Evolutionary conservation across 176 grass and related monocot species (phyloP).

Genomic region (Oropetium thomaeum): DNA sequence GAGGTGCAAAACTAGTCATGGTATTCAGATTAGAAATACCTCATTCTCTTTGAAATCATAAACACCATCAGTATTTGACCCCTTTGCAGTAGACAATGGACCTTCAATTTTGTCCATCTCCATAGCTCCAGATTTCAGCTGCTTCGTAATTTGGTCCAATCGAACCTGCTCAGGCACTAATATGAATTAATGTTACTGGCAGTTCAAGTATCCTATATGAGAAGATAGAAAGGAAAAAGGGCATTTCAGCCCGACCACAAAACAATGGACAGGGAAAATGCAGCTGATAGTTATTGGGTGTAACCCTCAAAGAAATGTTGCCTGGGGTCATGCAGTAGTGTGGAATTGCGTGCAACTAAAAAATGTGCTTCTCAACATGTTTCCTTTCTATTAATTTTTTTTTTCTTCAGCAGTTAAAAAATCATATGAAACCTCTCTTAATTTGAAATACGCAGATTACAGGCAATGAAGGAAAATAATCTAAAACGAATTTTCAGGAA

Average conservation of each 20-base stretch:
- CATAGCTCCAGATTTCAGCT: conserved; percentile 54
- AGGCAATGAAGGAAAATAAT: background rate
- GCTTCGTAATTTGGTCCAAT: conserved; percentile 84
- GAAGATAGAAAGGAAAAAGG: no score
- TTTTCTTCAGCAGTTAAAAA: conserved; percentile 1
- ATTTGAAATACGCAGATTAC: conserved; percentile 14
- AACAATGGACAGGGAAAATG: background rate
- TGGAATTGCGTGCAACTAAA: conserved; percentile 10
- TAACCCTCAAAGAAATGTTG: no score
- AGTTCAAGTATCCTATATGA: conserved; percentile 63
- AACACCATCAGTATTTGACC: conserved; percentile 35
- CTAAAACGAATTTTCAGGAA: background rate
- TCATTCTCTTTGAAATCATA: conserved; percentile 44
- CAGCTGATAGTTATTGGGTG: background rate
- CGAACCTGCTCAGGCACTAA: conserved; percentile 82
- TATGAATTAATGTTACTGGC: conserved; percentile 78
- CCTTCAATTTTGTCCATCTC: conserved; percentile 45
- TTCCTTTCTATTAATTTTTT: conserved; percentile 5
- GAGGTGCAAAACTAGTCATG: background rate
- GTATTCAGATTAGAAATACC: conserved; percentile 43
- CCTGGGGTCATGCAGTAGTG: no score
- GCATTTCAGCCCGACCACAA: conserved; percentile 6
- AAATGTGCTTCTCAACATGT: background rate
- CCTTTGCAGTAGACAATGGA: conserved; percentile 38
- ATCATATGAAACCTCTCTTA: background rate